A percentile compares a stretch with the other conserved stretches of the same genome.
phyloP scores from a whole-genome alignment of 1,139 yeast genomes.

The Blastobotrys petasosporus region DNA sequence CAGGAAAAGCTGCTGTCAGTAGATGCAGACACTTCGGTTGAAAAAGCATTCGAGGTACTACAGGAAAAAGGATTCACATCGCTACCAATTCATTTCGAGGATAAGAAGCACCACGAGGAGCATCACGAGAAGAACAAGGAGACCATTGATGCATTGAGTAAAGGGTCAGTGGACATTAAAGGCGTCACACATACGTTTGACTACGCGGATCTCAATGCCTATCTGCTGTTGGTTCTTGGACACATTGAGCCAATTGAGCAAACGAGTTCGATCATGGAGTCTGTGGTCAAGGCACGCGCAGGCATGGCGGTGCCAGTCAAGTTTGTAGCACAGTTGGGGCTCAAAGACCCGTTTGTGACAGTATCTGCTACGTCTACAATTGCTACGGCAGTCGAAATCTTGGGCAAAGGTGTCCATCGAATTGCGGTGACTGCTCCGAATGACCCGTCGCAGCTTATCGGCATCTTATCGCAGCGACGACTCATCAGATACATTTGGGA shows the following conservation, averaged over 20 bases:
- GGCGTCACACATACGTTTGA: conserved; percentile 55
- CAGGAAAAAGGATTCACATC: conserved; percentile 70
- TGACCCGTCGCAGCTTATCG: conserved; percentile 39
- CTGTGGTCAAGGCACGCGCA: conserved; percentile 32
- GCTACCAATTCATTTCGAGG: conserved; percentile 56
- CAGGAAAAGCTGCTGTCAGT: conserved; percentile 69
- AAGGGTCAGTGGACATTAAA: conserved; percentile 50
- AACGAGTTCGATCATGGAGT: conserved; percentile 25
- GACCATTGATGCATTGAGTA: conserved; percentile 23
- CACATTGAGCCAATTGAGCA: conserved; percentile 37
- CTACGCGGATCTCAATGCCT: conserved; percentile 84
- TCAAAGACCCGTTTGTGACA: conserved; percentile 80
- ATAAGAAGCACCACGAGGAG: conserved; percentile 23
- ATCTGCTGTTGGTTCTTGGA: conserved; percentile 67
- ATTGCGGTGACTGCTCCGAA: conserved; percentile 66
- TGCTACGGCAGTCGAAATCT: conserved; percentile 68
- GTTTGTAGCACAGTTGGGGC: conserved; percentile 70
- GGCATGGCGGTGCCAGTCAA: conserved; percentile 61
- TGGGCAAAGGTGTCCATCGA: conserved; percentile 90
- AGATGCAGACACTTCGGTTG: conserved; percentile 61
- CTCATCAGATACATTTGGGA: conserved; percentile 82
- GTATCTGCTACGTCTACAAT: conserved; percentile 64
- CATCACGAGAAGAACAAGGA: conserved; percentile 2
- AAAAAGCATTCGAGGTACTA: conserved; percentile 78
- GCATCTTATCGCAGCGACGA: conserved; percentile 85